Conservation (phyloP, 108 stramenopile species). For the Nannochloropsis gaditana region DNA sequence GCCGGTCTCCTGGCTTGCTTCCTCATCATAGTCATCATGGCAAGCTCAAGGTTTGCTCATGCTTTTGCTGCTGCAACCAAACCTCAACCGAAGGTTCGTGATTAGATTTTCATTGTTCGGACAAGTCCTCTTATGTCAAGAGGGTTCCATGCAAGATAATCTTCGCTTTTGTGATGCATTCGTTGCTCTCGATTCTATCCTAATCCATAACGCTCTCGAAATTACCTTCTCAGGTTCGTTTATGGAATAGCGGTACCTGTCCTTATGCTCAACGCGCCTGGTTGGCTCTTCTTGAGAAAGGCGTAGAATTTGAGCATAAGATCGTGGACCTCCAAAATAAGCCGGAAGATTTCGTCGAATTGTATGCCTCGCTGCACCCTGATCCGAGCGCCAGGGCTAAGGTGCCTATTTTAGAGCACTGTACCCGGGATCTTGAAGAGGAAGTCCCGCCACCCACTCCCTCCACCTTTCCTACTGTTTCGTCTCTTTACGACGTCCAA, state of each 20-base stretch:
- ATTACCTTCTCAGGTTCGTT: not conserved
- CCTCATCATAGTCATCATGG: not conserved
- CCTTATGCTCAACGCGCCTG: conserved; percentile 25
- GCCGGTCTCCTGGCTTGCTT: no score
- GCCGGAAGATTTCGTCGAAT: not conserved
- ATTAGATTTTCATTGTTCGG: not conserved
- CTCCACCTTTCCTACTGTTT: not conserved
- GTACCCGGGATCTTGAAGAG: not conserved
- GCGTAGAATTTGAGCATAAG: not conserved
- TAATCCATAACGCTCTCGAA: not conserved
- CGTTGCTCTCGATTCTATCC: not conserved
- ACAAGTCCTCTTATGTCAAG: no score
- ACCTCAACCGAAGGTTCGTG: not conserved
- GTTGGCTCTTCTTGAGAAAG: not conserved
- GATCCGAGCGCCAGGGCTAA: conserved; percentile 7
- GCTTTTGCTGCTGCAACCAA: not conserved
- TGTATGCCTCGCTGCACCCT: not conserved
- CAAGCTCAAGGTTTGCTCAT: not conserved
- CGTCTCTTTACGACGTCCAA: not conserved
- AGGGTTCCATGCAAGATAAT: no score
- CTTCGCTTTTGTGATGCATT: not conserved
- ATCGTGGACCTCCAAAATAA: conserved; percentile 22
- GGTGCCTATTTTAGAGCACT: conserved; percentile 21
- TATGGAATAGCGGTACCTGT: conserved; percentile 21
- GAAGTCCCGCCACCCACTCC: no score